These are phyloP conservation scores for Sporothrix luriei DNA, from an alignment of 2,329 filamentous ascomycete species.

Conservation along the genomic window DNA sequence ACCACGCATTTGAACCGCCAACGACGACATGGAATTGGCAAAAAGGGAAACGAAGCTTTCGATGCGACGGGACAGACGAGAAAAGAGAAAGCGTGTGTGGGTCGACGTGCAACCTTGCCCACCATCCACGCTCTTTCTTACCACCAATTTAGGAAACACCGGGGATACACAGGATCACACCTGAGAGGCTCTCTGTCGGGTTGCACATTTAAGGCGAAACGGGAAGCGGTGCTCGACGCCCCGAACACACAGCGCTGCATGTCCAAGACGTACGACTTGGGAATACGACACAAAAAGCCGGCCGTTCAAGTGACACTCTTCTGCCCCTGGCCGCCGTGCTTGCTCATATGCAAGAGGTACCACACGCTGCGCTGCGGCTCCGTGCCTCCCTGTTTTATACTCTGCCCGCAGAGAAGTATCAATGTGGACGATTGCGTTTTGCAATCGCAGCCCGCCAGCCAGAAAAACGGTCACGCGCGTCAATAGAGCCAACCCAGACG, in stretches of 20 bases:
- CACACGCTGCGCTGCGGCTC: too few relatives aligned
- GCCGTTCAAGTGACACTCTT: neutral
- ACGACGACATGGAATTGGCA: neutral
- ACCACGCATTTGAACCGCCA: neutral
- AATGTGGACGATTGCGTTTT: neutral
- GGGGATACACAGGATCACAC: neutral
- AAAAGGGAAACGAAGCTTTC: neutral
- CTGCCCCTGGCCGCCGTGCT: neutral
- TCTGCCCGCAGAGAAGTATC: neutral
- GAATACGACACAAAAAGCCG: constrained; percentile 10
- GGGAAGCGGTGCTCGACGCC: neutral
- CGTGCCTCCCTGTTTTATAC: too few relatives aligned
- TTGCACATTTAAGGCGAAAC: neutral
- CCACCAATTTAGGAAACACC: neutral
- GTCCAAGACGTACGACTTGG: neutral
- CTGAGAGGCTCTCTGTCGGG: constrained; percentile 1
- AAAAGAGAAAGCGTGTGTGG: neutral
- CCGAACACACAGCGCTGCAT: constrained; percentile 2
- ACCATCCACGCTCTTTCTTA: neutral
- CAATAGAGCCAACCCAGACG: constrained; percentile 14
- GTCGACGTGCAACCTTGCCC: neutral
- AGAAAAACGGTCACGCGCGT: constrained; percentile 20
- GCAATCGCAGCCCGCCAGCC: neutral
- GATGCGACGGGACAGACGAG: neutral
- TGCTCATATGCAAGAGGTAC: neutral